Base-by-base conservation (phyloP, 1,284 basidiomycete genomes). In the Pterula multifida region DNA sequence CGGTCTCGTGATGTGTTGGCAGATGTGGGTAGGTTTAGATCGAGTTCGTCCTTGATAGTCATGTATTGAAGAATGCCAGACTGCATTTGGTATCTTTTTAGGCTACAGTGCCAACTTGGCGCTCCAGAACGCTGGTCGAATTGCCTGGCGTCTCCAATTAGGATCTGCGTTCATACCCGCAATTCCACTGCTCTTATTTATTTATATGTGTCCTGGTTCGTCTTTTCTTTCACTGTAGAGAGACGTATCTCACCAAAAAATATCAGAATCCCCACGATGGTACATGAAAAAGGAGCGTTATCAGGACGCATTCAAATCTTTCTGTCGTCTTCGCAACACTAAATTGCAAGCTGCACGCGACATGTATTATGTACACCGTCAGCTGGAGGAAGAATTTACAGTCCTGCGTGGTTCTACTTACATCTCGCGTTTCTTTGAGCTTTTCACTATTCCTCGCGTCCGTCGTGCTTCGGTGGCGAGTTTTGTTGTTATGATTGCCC, bases 1-100 rank as follows among this genome's bases (percentile, higher is more conserved):
- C 53, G 79, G 78, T 12, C 68, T 85, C n/a, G 79, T 81, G 48
- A 83, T 84, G 81, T 75, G 70, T 36, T 79, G 76, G 76, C 75
- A 76, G 59, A 58, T 75, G 57, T 77, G 78, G 78, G 78, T 75
- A 39, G 58, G 67, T 63, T 50, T n/a, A 19, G 26, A 11, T n/a
- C n/a, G 11, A 35, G 32, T 35, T 47, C 19, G n/a, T 13, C 17
- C 35, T 21, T 39, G 47, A 12, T 45, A 21, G 35, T 26, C 26
- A 45, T 23, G 19, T 36, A 25, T 26, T 32, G 24, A 48, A 26
- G 42, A n/a, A 49, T 25, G 4, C 12, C 36, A 70, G 68, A 71
- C 68, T 19, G 77, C 77, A 0, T 80, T 79, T 54, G 79, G 75
- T 53, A 76, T 80, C 56, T 70, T 78, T 60, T 58, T 75, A 48